Conservation (phyloP, 208 protist genomes). For the Acanthamoeba castellanii region DNA sequence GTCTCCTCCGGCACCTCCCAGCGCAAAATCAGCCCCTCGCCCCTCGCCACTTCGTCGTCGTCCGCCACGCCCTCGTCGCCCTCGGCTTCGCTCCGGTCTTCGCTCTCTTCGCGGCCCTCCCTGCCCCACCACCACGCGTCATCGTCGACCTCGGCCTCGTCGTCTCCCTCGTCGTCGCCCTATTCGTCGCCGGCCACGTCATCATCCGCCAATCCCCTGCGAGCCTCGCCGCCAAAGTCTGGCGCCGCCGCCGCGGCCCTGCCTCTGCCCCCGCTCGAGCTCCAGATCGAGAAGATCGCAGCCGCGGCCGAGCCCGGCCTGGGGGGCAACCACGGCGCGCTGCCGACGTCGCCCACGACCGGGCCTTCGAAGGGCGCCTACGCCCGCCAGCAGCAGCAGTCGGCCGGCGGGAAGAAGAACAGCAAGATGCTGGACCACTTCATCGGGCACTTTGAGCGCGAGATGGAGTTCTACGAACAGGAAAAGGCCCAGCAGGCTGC, state of each 20-base stretch:
- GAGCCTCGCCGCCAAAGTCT: neutral
- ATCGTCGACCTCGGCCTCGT: neutral
- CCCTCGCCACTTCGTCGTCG: neutral
- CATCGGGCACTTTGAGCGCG: conserved; percentile 46
- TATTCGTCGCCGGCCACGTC: neutral
- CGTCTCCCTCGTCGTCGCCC: neutral
- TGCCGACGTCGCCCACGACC: neutral
- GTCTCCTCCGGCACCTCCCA: neutral
- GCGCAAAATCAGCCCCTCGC: conserved; percentile 2
- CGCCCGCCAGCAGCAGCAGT: neutral
- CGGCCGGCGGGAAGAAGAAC: neutral
- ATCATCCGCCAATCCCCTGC: neutral
- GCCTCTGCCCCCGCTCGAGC: conserved; percentile 46
- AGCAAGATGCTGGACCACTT: neutral
- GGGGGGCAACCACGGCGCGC: neutral
- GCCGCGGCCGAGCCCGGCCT: neutral
- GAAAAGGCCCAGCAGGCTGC: neutral
- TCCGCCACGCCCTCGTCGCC: neutral
- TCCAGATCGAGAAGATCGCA: conserved; percentile 15
- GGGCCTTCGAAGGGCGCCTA: neutral
- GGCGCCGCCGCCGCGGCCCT: neutral
- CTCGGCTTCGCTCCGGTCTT: neutral
- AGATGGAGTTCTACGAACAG: conserved; percentile 51
- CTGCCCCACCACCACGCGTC: neutral
- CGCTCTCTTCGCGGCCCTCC: neutral